Percentiles rank a stretch among this genome's conserved stretches.
Evolutionary conservation across 257 asterid species (phyloP).

Genomic region (Nyctanthes arbortristis): DNA sequence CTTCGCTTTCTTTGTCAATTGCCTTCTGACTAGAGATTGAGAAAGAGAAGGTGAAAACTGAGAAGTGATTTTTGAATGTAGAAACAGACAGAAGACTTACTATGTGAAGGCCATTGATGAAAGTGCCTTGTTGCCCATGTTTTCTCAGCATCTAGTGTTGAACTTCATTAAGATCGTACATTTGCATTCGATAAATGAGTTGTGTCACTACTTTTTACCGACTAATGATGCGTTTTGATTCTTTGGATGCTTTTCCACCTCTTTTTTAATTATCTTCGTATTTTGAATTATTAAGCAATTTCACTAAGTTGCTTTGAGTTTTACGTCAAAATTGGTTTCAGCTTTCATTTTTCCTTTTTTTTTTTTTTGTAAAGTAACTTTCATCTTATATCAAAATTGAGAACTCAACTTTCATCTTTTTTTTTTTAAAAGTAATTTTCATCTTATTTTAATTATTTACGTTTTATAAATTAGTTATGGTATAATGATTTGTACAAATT

Average conservation of each 20-base stretch:
- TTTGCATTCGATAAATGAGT: conserved; percentile 16
- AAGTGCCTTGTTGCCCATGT: conserved; percentile 43
- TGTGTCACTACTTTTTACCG: not conserved
- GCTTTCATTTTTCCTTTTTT: too few species aligned
- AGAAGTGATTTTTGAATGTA: conserved; percentile 13
- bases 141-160: not conserved
- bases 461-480: too few species aligned
- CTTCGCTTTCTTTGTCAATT: conserved; percentile 16
- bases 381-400: too few species aligned
- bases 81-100: not conserved
- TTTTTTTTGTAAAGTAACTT: too few species aligned
- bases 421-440: too few species aligned
- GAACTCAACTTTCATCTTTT: too few species aligned
- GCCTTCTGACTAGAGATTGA: conserved; percentile 42
- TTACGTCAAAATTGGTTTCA: too few species aligned
- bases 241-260: conserved; percentile 2
- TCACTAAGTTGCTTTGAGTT: too few species aligned
- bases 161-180: conserved; percentile 2
- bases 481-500: too few species aligned
- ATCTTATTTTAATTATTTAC: too few species aligned
- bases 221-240: conserved; percentile 13
- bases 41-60: conserved; percentile 38
- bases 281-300: too few species aligned
- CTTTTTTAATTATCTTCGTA: too few species aligned
- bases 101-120: conserved; percentile 37